phyloP scores from a whole-genome alignment of 495 filamentous ascomycete genomes.

The Daldinia loculata region DNA sequence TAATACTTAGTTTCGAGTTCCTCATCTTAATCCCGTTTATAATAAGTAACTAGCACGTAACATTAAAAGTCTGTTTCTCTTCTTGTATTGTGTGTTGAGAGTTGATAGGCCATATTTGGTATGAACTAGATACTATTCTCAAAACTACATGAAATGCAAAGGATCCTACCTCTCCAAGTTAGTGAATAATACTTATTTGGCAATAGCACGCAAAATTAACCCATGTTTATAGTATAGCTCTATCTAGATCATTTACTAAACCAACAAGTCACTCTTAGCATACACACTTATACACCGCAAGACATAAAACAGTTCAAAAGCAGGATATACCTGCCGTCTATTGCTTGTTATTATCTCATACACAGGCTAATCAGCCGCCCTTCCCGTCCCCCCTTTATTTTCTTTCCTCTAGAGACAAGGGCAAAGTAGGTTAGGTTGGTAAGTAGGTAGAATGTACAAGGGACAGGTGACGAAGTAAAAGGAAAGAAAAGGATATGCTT shows the following conservation, averaged over 20 bases:
- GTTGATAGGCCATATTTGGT: no score
- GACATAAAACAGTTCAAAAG: background rate
- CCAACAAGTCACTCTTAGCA: background rate
- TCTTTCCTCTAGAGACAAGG: constrained; percentile 25
- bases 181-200: no score
- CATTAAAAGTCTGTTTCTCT: no score
- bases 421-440: constrained; percentile 2
- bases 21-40: no score
- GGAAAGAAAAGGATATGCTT: constrained; percentile 19
- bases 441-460: constrained; percentile 34
- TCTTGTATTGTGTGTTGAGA: no score
- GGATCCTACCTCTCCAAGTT: no score
- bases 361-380: constrained; percentile 14
- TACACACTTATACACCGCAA: background rate
- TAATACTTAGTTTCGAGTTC: no score
- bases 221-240: no score
- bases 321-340: constrained; percentile 16
- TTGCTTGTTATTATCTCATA: constrained; percentile 32
- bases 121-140: no score
- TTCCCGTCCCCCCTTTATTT: constrained; percentile 5
- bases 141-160: no score
- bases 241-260: background rate
- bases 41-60: no score
- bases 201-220: no score
- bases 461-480: constrained; percentile 34